Base-by-base conservation (phyloP, 441 rosid species). In the Breynia disticha region DNA sequence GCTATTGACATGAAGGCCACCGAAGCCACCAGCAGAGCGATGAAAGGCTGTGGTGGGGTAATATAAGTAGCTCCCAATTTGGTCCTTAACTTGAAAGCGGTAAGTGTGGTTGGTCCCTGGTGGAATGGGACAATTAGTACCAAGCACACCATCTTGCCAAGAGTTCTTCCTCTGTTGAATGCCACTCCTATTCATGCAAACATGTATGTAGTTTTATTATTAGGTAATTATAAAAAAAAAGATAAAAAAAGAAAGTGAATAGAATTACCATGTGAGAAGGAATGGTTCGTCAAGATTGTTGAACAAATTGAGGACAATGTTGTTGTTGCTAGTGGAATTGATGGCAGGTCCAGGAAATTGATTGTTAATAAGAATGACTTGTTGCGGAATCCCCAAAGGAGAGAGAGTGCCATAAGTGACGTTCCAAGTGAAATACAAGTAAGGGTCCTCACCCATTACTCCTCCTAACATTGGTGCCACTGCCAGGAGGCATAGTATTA, bases 281-380 rank as follows among this genome's bases (percentile, higher is more conserved):
- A 84, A 74, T 5, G 91, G 91, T 70, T 84, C 88, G 12, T 84
- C 88, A 0, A 84, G 75, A 59, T 79, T 71, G 49, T 84, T 84
- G 49, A 81, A 77, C 47, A 84, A 80, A 64, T 84, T 81, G 64
- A 84, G 11, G 49, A 76, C 70, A 0, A 84, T n/a, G 32, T 81
- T 84, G 69, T 84, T 82, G 73, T 84, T 84, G 24, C 69, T 61
- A 38, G 89, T 84, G 9, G 82, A 72, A 66, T 84, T 82, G 53
- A 84, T 72, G 60, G 55, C 71, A 2, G 91, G 91, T 2, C 88
- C 91, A 0, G 91, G 91, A 59, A 81, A 84, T 47, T 79, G 59
- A 19, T 75, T 74, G 19, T 84, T 84, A 21, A 84, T 82, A 15
- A 84, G 81, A 63, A 82, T 84, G 24, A 55, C 86, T 28, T 81